Conservation (phyloP, 805 yeast genomes). For the Scheffersomyces amazonensis region DNA sequence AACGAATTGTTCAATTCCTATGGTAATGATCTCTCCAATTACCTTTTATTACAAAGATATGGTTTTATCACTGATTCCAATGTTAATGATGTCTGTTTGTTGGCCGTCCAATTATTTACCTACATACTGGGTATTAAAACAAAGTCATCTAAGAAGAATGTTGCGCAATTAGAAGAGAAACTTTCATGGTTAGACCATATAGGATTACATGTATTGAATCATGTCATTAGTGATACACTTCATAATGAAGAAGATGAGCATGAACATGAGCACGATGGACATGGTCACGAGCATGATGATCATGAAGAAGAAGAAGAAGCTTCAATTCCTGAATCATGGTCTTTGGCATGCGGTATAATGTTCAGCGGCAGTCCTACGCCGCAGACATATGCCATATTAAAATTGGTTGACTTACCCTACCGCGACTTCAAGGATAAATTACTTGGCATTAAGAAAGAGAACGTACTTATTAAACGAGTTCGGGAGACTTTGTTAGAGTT, state of each 20-base stretch:
- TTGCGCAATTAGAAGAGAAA: slow-evolving; percentile 30
- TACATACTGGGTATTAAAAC: slow-evolving; percentile 22
- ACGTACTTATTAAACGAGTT: slow-evolving; percentile 17
- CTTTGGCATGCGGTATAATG: slow-evolving; percentile 37
- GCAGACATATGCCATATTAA: slow-evolving; percentile 39
- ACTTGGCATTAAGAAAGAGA: slow-evolving; percentile 15
- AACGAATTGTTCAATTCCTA: slow-evolving; percentile 78
- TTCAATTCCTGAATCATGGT: slow-evolving; percentile 37
- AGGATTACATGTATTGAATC: slow-evolving; percentile 40
- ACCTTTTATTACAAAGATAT: slow-evolving; percentile 67
- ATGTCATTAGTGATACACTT: slow-evolving; percentile 10
- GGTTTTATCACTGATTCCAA: slow-evolving; percentile 63
- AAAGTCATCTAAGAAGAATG: slow-evolving; percentile 21
- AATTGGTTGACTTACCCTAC: slow-evolving; percentile 25
- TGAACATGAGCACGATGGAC: slow-evolving; percentile 9
- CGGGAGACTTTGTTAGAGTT: slow-evolving; percentile 14
- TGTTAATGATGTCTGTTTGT: slow-evolving; percentile 51
- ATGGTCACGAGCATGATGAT: slow-evolving; percentile 12
- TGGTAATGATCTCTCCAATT: slow-evolving; percentile 65
- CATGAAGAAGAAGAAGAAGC: slow-evolving; percentile 14
- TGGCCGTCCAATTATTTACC: slow-evolving; percentile 49
- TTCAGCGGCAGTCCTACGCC: slow-evolving; percentile 44
- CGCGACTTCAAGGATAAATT: slow-evolving; percentile 21
- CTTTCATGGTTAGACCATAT: slow-evolving; percentile 49
- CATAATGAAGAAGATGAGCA: slow-evolving; percentile 9